Percentiles rank a stretch among this genome's conserved stretches.
Evolutionary conservation across 345 rosid genomes (phyloP).

Genomic region (Dipteronia sinensis): DNA sequence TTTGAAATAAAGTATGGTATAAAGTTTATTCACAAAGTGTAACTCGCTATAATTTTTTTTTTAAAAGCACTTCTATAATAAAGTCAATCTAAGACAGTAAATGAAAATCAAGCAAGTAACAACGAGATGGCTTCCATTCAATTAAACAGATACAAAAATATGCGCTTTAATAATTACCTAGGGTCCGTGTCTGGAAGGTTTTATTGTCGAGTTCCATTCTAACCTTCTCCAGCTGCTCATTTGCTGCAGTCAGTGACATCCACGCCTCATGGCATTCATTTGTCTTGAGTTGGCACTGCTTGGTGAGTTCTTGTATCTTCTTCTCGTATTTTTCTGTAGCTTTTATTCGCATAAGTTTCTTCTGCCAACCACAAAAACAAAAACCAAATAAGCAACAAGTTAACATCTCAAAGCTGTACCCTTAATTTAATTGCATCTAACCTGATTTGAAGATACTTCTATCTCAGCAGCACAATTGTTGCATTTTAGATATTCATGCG

Average conservation of each 20-base stretch:
- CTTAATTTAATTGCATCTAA: conserved; percentile 30
- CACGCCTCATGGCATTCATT: conserved; percentile 98
- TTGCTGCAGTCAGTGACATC: conserved; percentile 86
- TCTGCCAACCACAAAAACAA: conserved; percentile 49
- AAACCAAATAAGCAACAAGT: conserved; percentile 23
- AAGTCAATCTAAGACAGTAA: not conserved
- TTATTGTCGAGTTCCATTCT: conserved; percentile 90
- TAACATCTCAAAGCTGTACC: conserved; percentile 13
- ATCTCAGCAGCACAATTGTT: conserved; percentile 67
- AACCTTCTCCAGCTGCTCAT: conserved; percentile 80
- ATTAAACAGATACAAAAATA: not conserved
- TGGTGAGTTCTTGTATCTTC: conserved; percentile 74
- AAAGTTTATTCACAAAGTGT: not conserved
- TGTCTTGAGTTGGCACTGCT: conserved; percentile 66
- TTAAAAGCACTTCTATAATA: not conserved
- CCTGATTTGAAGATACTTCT: conserved; percentile 76
- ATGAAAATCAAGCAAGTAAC: not conserved
- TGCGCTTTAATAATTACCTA: conserved; percentile 51
- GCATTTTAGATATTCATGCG: conserved; percentile 70
- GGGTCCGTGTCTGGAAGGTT: conserved; percentile 59
- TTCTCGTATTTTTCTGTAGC: conserved; percentile 79
- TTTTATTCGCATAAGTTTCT: conserved; percentile 71
- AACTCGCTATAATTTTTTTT: not conserved
- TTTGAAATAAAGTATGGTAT: not conserved
- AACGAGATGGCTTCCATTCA: not conserved